These are phyloP conservation scores for Butyriboletus appendiculatus DNA, from an alignment of 1,284 basidiomycete genomes.

Conservation along the genomic window DNA sequence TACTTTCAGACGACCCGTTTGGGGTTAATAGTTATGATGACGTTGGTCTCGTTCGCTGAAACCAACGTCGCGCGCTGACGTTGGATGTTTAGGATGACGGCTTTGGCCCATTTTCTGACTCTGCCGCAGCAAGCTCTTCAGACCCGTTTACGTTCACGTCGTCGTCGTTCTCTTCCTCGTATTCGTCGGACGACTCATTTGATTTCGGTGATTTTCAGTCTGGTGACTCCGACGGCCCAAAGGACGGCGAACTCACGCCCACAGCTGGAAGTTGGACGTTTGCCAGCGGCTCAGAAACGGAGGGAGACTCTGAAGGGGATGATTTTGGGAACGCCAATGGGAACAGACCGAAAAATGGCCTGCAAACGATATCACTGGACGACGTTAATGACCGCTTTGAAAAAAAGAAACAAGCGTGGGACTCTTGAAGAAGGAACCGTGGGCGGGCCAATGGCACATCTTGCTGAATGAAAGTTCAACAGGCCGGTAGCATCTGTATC, in stretches of 20 bases:
- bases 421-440: conserved; percentile 8
- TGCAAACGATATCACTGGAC: conserved; percentile 33
- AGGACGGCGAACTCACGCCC: conserved; percentile 58
- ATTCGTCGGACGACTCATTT: conserved; percentile 61
- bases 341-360: conserved; percentile 16
- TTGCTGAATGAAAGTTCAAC: background rate
- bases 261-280: conserved; percentile 71
- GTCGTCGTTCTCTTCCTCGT: conserved; percentile 57
- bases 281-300: conserved; percentile 42
- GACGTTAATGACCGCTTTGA: conserved; percentile 28
- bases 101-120: conserved; percentile 77
- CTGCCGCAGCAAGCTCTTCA: conserved; percentile 46
- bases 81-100: conserved; percentile 46
- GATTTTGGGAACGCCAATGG: conserved; percentile 27
- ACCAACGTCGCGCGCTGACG: conserved; percentile 5
- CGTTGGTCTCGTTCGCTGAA: conserved; percentile 37
- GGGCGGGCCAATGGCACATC: background rate
- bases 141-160: conserved; percentile 61
- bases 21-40: conserved; percentile 47
- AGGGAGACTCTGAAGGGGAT: conserved; percentile 36
- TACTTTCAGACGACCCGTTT: conserved; percentile 55
- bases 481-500: conserved; percentile 14
- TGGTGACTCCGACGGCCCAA: conserved; percentile 34
- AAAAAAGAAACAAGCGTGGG: conserved; percentile 18
- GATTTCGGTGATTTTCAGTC: conserved; percentile 82